Evolutionary conservation across 805 yeast genomes (phyloP).

Genomic region (Ogataea trehaloabstinens): DNA sequence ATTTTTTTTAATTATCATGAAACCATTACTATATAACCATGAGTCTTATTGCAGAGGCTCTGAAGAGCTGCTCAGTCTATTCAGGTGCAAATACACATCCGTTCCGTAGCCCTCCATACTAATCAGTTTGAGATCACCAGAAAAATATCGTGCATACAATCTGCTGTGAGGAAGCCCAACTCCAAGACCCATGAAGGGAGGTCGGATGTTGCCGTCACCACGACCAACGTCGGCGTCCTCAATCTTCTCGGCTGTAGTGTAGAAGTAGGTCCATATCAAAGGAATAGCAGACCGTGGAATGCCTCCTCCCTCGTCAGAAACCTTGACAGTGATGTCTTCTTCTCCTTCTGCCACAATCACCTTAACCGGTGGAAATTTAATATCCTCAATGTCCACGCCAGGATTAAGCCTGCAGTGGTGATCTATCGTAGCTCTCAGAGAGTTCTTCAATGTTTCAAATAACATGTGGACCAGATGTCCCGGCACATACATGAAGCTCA

Average conservation of each 20-base stretch:
- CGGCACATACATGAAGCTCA: slow-evolving; percentile 87
- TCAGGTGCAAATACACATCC: slow-evolving; percentile 84
- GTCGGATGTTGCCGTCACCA: slow-evolving; percentile 41
- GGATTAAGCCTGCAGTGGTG: slow-evolving; percentile 60
- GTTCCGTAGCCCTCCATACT: slow-evolving; percentile 96
- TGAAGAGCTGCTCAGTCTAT: slow-evolving; percentile 67
- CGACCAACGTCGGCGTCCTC: slow-evolving; percentile 33
- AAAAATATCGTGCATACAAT: slow-evolving; percentile 84
- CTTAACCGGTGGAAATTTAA: slow-evolving; percentile 78
- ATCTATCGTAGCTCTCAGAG: slow-evolving; percentile 86
- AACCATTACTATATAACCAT: too few species aligned
- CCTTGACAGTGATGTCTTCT: slow-evolving; percentile 87
- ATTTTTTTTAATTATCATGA: too few species aligned
- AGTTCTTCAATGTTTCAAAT: slow-evolving; percentile 83
- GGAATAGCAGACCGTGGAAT: slow-evolving; percentile 83
- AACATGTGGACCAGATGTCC: slow-evolving; percentile 91
- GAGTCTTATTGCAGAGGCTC: slow-evolving; percentile 78
- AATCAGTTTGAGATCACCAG: slow-evolving; percentile 83
- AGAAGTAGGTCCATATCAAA: slow-evolving; percentile 85
- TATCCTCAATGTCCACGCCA: slow-evolving; percentile 51
- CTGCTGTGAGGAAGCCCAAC: slow-evolving; percentile 87
- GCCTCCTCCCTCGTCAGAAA: slow-evolving; percentile 94
- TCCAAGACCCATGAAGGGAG: slow-evolving; percentile 94
- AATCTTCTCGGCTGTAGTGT: slow-evolving; percentile 79
- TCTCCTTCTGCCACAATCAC: slow-evolving; percentile 85